Conservation (phyloP, 441 rosid genomes). For the Populus hybrid region DNA sequence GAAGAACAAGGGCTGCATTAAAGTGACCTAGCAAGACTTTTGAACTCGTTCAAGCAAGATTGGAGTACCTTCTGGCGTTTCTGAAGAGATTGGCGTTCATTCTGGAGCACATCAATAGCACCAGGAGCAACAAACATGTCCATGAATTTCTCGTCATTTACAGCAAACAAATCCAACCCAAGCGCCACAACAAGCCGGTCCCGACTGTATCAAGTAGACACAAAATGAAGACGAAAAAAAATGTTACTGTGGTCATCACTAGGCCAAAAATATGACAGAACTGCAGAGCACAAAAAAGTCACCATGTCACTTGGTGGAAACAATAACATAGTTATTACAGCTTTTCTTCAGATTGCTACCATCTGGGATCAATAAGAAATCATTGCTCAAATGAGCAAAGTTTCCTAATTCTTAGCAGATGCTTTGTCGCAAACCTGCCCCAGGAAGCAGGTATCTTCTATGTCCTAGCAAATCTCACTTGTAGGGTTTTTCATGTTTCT, state of each 20-base stretch:
- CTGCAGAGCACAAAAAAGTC: background rate
- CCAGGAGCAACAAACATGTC: constrained; percentile 94
- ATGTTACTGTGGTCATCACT: background rate
- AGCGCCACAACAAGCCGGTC: constrained; percentile 36
- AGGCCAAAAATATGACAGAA: too few species aligned
- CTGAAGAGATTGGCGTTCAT: constrained; percentile 68
- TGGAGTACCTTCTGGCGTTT: constrained; percentile 85
- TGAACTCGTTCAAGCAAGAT: constrained; percentile 86
- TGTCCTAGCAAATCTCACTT: background rate
- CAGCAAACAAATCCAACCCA: constrained; percentile 82
- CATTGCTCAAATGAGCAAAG: background rate
- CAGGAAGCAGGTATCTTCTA: background rate
- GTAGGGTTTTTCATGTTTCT: background rate
- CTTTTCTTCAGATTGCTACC: background rate
- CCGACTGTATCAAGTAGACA: constrained; percentile 45
- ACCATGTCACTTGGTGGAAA: background rate
- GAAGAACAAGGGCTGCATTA: constrained; percentile 21
- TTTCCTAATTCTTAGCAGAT: background rate
- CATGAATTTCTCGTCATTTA: constrained; percentile 84
- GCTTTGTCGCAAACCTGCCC: background rate
- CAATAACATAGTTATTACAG: background rate
- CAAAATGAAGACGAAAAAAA: background rate
- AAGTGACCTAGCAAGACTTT: constrained; percentile 64
- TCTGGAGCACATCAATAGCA: constrained; percentile 66
- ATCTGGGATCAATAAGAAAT: background rate